Base-by-base conservation (phyloP, 345 rosid species). In the Corchorus olitorius region DNA sequence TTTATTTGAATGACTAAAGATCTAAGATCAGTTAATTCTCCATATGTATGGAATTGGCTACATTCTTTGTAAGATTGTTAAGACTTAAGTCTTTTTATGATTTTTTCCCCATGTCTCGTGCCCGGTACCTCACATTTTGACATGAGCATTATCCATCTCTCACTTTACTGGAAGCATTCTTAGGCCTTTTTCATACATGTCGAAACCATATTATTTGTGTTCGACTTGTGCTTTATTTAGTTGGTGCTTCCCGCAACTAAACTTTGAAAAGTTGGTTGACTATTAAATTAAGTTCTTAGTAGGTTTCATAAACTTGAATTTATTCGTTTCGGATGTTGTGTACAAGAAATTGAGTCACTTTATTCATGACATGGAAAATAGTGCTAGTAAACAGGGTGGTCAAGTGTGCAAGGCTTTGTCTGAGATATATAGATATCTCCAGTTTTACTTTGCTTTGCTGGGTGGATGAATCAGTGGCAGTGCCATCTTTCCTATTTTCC, bases 241-340 rank as follows among this genome's bases (percentile, higher is more conserved):
- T 10, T 17, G 16, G 22, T 56, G 61, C 61, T 20, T 56, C 14
- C 61, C 33, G 20, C 22, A 22, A 13, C 63, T 33, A 27, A 27
- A 27, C 65, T 33, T 19, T 2, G 19, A 34, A 5, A 60, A 17
- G 27, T 60, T 12, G n/a, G 65, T 60, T 60, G 9, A 33, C 15
- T 5, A 39, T 34, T 33, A 12, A 64, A 64, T 37, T 16, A 64
- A 37, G 48, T 64, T 64, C 22, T 37, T 63, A 37, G 9, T 16
- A 33, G 74, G 34, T 43, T 59, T 7, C 53, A 68, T 68, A 48
- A 34, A 46, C 58, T 59, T 59, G 37, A 27, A 70, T 20, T 58
- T 1, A 3, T 34, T 70, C 10, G 5, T 50, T 22, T 54, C 16
- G 20, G 33, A 54, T 41, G 43, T 9, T 22, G 13, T 66, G 52